Percentiles rank a stretch among this genome's conserved stretches.
Evolutionary conservation across 148 eudicot genomes (phyloP).

Genomic region (Bassia scoparia): DNA sequence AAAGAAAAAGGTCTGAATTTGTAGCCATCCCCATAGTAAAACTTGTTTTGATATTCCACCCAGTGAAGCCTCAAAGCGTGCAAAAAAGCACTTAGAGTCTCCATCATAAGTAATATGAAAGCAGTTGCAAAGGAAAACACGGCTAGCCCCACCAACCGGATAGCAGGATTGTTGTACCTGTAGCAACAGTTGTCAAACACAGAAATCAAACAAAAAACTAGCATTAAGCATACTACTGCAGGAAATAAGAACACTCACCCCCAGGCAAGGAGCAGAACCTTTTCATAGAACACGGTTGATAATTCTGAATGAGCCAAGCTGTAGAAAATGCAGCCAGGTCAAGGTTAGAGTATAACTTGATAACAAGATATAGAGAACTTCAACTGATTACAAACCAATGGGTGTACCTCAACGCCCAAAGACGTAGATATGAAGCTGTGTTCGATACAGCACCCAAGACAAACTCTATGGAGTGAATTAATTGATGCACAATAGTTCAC

Average conservation of each 20-base stretch:
- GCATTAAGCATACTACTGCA: no score
- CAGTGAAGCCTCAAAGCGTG: constrained; percentile 99
- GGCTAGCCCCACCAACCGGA: constrained; percentile 68
- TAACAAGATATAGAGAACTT: background rate
- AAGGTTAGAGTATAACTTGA: constrained; percentile 9
- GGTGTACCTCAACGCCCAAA: constrained; percentile 87
- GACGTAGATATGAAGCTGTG: constrained; percentile 97
- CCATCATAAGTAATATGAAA: constrained; percentile 92
- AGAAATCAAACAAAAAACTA: background rate
- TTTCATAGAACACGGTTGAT: constrained; percentile 97
- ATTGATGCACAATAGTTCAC: constrained; percentile 97
- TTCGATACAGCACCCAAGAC: constrained; percentile 97
- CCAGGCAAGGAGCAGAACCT: constrained; percentile 94
- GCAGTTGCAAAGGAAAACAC: constrained; percentile 92
- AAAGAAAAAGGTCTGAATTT: constrained; percentile 93
- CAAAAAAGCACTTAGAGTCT: constrained; percentile 92
- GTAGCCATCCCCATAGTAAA: constrained; percentile 90
- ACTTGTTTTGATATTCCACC: constrained; percentile 95
- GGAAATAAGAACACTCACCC: constrained; percentile 57
- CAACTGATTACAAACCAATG: background rate
- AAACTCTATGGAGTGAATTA: constrained; percentile 98
- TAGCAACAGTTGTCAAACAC: background rate
- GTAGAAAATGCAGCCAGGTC: constrained; percentile 27
- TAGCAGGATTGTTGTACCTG: constrained; percentile 71
- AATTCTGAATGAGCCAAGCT: constrained; percentile 99